Percentiles rank a stretch among this genome's conserved stretches.
Conservation (phyloP, 2,329 filamentous ascomycete genomes). For the Aureobasidium sp. region DNA sequence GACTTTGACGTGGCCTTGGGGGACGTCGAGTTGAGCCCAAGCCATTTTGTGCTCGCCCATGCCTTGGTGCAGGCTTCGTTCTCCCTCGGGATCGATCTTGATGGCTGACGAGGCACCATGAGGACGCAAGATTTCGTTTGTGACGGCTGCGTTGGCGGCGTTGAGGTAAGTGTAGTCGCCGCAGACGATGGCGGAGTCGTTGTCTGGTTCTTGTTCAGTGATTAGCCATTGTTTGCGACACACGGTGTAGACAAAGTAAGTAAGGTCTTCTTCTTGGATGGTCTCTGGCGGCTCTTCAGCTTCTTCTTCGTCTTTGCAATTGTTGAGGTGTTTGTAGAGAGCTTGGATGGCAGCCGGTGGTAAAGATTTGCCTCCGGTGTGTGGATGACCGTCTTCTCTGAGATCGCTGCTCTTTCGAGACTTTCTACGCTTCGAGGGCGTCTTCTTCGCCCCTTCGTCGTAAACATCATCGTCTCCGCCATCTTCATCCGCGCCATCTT, state of each 20-base stretch:
- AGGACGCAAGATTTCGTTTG: slow-evolving; percentile 1
- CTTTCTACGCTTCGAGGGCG: neutral
- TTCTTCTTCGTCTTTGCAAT: neutral
- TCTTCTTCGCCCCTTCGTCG: neutral
- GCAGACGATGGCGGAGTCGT: neutral
- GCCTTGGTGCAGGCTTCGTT: neutral
- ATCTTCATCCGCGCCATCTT: neutral
- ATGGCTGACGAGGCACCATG: neutral
- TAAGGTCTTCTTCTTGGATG: neutral
- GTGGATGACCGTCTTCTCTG: neutral
- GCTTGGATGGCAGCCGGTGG: neutral
- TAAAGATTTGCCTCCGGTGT: neutral
- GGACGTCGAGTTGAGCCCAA: neutral
- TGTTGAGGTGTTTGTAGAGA: neutral
- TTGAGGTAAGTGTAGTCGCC: neutral
- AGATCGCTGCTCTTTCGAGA: neutral
- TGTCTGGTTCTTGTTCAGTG: neutral
- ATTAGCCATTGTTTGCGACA: slow-evolving; percentile 7
- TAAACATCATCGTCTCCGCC: neutral
- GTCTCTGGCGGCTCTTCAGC: neutral
- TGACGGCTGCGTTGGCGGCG: slow-evolving; percentile 4
- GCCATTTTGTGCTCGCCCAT: neutral
- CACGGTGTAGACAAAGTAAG: slow-evolving; percentile 10
- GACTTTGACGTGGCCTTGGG: neutral
- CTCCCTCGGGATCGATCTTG: neutral